A percentile compares a stretch with the other conserved stretches of the same genome.
These are phyloP conservation scores for Penicillium sp. DNA, from an alignment of 2,329 filamentous ascomycete genomes.

Conservation along the genomic window DNA sequence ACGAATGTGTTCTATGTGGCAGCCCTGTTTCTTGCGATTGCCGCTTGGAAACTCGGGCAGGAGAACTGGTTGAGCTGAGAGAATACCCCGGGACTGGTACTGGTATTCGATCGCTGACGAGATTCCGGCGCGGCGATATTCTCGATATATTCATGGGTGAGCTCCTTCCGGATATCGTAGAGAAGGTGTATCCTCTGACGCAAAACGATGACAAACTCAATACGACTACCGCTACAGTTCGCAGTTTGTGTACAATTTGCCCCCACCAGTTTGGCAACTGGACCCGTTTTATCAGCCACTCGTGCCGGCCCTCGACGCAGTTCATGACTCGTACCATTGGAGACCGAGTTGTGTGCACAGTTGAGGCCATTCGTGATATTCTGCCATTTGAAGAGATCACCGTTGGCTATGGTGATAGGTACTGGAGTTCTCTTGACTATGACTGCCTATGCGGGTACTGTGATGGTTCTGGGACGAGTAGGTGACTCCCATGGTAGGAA, in stretches of 20 bases:
- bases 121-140: conserved; percentile 25
- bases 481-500: neutral
- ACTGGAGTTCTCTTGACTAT: conserved; percentile 21
- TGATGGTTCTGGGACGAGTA: neutral
- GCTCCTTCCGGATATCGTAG: conserved; percentile 11
- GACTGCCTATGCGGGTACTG: conserved; percentile 1
- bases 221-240: too few relatives aligned
- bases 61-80: conserved; percentile 32
- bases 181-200: conserved; percentile 22
- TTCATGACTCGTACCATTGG: conserved; percentile 27
- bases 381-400: conserved; percentile 37
- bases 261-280: conserved; percentile 33
- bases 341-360: conserved; percentile 16
- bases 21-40: conserved; percentile 23
- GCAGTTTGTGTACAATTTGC: conserved; percentile 12
- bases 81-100: conserved; percentile 31
- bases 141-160: conserved; percentile 31
- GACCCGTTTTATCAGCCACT: conserved; percentile 40
- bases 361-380: conserved; percentile 30
- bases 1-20: conserved; percentile 22
- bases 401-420: conserved; percentile 32
- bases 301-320: conserved; percentile 29
- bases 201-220: neutral
- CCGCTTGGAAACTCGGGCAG: conserved; percentile 9
- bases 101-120: conserved; percentile 33